phyloP scores from a whole-genome alignment of 163 green algal genomes.

The Coccomyxa subellipsoidea region DNA sequence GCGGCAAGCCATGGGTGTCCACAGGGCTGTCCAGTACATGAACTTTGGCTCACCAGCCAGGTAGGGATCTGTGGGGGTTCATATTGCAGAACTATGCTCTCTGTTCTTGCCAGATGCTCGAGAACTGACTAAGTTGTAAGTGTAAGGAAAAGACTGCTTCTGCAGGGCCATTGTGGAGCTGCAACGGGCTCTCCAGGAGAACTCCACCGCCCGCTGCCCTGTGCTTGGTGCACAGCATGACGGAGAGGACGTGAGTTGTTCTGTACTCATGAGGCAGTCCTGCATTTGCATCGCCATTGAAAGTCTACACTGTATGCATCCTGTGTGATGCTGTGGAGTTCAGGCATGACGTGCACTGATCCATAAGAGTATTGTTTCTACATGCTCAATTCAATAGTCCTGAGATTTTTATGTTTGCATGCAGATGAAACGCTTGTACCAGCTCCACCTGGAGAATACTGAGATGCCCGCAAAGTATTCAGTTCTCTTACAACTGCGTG shows the following conservation, averaged over 20 bases:
- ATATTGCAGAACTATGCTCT: too few species aligned
- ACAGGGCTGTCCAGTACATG: conserved; percentile 59
- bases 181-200: conserved; percentile 60
- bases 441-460: conserved; percentile 53
- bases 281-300: too few species aligned
- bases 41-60: conserved; percentile 35
- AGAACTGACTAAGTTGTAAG: too few species aligned
- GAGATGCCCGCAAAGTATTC: conserved; percentile 67
- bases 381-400: not conserved
- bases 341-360: too few species aligned
- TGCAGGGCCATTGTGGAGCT: conserved; percentile 73
- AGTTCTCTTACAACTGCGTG: conserved; percentile 46
- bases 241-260: not conserved
- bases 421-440: conserved; percentile 45
- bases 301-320: too few species aligned
- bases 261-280: too few species aligned
- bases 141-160: not conserved
- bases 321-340: too few species aligned
- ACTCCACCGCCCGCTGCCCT: conserved; percentile 59
- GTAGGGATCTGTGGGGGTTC: not conserved
- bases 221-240: conserved; percentile 39
- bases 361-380: too few species aligned
- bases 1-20: conserved; percentile 60
- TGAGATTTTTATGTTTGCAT: not conserved
- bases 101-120: too few species aligned